Evolutionary conservation across 768 basidiomycete genomes (phyloP), one percentile per base, ranked within the genome.

Genomic region (Tulasnella calospora): DNA sequence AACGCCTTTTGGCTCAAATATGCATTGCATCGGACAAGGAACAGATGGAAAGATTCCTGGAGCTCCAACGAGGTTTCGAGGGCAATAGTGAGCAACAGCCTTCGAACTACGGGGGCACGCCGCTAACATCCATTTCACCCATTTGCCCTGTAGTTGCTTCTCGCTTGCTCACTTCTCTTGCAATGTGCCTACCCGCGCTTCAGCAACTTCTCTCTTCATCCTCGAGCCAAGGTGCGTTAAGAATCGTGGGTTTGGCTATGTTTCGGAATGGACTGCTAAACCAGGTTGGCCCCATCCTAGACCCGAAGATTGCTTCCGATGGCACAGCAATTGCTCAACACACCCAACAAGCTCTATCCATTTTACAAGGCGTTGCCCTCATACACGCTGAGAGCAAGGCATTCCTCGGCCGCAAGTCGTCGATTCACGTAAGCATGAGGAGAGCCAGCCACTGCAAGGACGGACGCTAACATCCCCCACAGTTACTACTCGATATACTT

Each of bases 51-150:
- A 83, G 85, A 70, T 92, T 94, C 83, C 82, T 91, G 27, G 86
- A 88, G 13, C 84, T 94, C 57, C 94, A 95, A 82, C 89, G 92
- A 81, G 89, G 89, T 0, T 94, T 95, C 81, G 92, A 95, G 83
- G 93, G 91, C 83, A 95, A 95, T 82, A 86, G 94, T 94, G 81
- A 79, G 92, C 82, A 47, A n/a, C 41, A 41, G 13, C 4, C n/a
- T 12, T 71, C 47, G 27, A 35, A 78, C 61, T 33, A 15, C 30
- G 33, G 6, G 27, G 38, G 27, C 27, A 36, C 12, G 67, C 19
- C 33, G 61, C 47, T 41, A 21, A 77, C 61, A 71, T 30, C 47
- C 77, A 69, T 77, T 57, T 19, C 82, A 15, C 44, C 79, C 74
- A 19, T 61, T 57, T 51, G n/a, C n/a, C 12, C 36, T 38, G 4